Base-by-base conservation (phyloP, 2,329 filamentous ascomycete species). In the Trichoderma lentiforme region DNA sequence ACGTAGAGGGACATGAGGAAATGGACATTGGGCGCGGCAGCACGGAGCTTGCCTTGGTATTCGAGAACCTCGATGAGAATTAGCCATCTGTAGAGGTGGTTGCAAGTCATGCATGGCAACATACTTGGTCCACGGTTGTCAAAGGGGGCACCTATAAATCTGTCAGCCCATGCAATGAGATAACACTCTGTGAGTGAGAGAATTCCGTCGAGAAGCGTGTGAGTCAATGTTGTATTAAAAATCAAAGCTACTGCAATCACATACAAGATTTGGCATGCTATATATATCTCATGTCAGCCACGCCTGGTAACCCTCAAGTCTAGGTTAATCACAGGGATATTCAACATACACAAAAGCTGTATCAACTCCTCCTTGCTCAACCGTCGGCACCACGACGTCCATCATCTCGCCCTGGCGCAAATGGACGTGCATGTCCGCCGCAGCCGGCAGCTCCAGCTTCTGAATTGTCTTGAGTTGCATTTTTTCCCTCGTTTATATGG, bases 1-100 rank as follows among this genome's bases (percentile, higher is more conserved):
- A 84, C 85, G 77, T 89, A 94, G 57, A 94, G 85, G 1, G 92
- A 91, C 91, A 94, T 93, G 72, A 94, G 86, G 77, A 89, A 94
- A 72, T 87, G 87, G 72, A 93, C 88, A 66, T 86, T 84, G 3
- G 88, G 86, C 65, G 90, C 88, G 73, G 92, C 82, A 57, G 86
- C 84, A 75, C 87, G 83, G 18, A 94, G 84, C 60, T 86, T 85
- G 30, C 84, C 80, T 79, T 90, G 87, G 82, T 94, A 94, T 56
- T 89, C 88, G 28, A 93, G 83, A 9, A 90, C 92, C 79, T 89
- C 84, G 61, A 15, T 57, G 51, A 36, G 12, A 11, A 53, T 70
- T 53, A 70, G 56, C 28, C 14, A 53, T n/a, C 21, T 53, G 24
- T n/a, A 32, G 6, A 6, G 32, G 9, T 15, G 26, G 2, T n/a